phyloP scores from a whole-genome alignment of 768 basidiomycete species.

The Mycena filopes region DNA sequence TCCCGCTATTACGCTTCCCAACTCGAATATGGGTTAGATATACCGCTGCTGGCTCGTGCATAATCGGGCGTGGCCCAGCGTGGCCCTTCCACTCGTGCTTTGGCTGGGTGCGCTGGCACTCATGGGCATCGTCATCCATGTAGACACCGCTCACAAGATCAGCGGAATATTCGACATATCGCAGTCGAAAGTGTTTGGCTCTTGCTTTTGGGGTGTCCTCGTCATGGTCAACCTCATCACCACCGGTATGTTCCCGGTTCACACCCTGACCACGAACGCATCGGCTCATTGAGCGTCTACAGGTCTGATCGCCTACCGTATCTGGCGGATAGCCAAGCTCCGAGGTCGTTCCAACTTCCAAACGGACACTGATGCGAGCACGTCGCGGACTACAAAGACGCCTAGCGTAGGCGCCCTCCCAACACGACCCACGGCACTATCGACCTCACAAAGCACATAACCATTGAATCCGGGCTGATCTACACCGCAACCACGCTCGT shows the following conservation, averaged over 20 bases:
- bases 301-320: conserved; percentile 23
- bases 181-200: conserved; percentile 1
- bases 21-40: conserved; percentile 16
- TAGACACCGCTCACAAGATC: conserved; percentile 6
- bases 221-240: conserved; percentile 24
- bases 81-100: conserved; percentile 11
- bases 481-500: conserved; percentile 16
- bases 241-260: conserved; percentile 19
- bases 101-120: conserved; percentile 22
- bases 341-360: background rate
- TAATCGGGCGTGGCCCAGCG: conserved; percentile 11
- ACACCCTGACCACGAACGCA: background rate
- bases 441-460: conserved; percentile 3
- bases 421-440: background rate
- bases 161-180: conserved; percentile 8
- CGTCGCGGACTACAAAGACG: conserved; percentile 1
- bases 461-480: conserved; percentile 29
- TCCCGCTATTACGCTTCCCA: background rate
- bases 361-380: background rate
- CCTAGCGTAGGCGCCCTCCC: background rate
- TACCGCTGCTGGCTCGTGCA: conserved; percentile 31
- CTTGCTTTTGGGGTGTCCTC: conserved; percentile 26
- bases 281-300: background rate
- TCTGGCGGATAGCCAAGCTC: conserved; percentile 2
- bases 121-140: conserved; percentile 24